Evolutionary conservation across 2,329 filamentous ascomycete genomes (phyloP), one percentile per base, ranked within the genome.

Genomic region (Monosporascus ibericus): DNA sequence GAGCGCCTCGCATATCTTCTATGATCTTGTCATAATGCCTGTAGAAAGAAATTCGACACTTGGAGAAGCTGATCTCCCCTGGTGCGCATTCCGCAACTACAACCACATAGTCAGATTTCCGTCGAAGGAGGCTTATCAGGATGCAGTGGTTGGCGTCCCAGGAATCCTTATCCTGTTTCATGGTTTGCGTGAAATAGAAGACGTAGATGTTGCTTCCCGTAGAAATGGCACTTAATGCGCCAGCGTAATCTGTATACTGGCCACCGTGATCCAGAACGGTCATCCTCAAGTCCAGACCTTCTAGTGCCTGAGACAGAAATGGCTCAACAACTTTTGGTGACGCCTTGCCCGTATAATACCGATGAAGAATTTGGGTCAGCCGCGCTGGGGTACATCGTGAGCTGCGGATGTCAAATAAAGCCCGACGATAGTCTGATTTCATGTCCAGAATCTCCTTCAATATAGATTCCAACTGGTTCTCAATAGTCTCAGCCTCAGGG

Each of bases 101-200:
- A 37, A 55, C 53, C 2, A 52, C 14, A n/a, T 55, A 55, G 25
- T 55, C 48, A 9, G 53, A 38, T 40, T 52, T 55, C 17, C 53
- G 53, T 24, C 36, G 27, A 15, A 55, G 50, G 9, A 55, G 44
- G 14, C 48, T 55, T 5, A 34, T 20, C 14, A 55, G 2, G n/a
- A 52, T 52, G 6, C 24, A 2, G n/a, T 36, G 25, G 24, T 52
- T 55, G 2, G 50, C 22, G n/a, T 44, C 30, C 50, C 53, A 55
- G 1, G 44, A 39, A 7, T 46, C 27, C 5, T 30, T 34, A 3
- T 54, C 52, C 37, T 22, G 18, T 22, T 46, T 52, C 48, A 49
- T 52, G 3, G 25, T 39, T 2, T 44, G 15, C 6, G 48, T 55
- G 34, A 52, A 55, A 39, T 49, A 55, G 9, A 52, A 18, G 37